phyloP scores from a whole-genome alignment of 2,329 filamentous ascomycete genomes.

The Aplosporella prunicola region DNA sequence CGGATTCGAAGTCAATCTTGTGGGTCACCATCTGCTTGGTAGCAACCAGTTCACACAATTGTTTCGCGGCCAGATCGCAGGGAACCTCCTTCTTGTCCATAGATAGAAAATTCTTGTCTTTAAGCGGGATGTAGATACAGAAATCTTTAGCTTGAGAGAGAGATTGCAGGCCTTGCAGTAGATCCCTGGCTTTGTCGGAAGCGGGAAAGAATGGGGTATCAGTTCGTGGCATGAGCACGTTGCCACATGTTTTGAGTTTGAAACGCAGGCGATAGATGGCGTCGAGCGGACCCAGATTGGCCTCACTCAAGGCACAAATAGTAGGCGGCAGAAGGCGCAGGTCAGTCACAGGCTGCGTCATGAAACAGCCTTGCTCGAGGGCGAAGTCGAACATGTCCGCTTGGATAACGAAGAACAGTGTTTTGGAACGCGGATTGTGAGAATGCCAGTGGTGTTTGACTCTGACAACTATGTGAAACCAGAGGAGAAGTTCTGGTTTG shows the following conservation, averaged over 20 bases:
- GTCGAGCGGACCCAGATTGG: background rate
- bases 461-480: constrained; percentile 1
- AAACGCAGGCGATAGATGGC: background rate
- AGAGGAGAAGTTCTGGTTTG: background rate
- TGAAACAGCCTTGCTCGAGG: background rate
- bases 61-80: too few relatives aligned
- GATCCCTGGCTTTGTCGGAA: background rate
- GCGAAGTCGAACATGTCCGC: background rate
- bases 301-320: background rate
- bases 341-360: background rate
- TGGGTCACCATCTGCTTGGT: background rate
- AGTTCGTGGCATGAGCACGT: constrained; percentile 3
- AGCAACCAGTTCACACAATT: background rate
- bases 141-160: background rate
- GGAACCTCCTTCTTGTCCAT: too few relatives aligned
- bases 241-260: background rate
- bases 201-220: background rate
- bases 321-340: background rate
- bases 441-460: background rate
- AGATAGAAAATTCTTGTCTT: too few relatives aligned
- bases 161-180: background rate
- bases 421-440: background rate
- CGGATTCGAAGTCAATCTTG: background rate
- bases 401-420: background rate
- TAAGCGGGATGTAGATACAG: background rate